Evolutionary conservation across 345 rosid species (phyloP), one percentile per base, ranked within the genome.

Genomic region (Euphorbia lathyris): DNA sequence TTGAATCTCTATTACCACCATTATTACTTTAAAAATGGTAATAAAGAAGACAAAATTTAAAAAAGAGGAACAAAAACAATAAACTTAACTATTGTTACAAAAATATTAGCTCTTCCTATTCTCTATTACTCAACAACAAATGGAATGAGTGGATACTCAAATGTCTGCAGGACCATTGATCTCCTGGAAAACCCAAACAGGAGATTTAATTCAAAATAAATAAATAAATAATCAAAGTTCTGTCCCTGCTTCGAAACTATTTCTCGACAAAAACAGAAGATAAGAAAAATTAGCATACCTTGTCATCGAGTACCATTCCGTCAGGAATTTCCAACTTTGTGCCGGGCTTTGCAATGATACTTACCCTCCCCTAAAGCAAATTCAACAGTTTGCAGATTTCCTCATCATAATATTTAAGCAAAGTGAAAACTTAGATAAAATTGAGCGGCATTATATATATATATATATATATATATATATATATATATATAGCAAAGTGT

Each of bases 271-370:
- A 51, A 51, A 7, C 22, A 6, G 8, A 1, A 19, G 7, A 19
- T 2, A 51, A 51, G 56, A 51, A 25, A 27, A 53, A 51, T 25
- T 32, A 45, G 42, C 22, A 64, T 70, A 84, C 92, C 85, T 77
- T 75, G 67, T 85, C 66, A 65, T 84, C 80, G 3, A 84, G 69
- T 55, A 79, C 74, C 0, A 29, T 65, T 29, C 85, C 79, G 2
- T 82, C 84, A 0, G 92, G 89, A 74, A 87, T 82, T 69, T 77
- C 84, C 65, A 85, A 30, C 70, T 48, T 74, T 38, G n/a, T 50
- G 19, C 88, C 89, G 17, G 88, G 85, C 58, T 69, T 58, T 9
- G 85, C 86, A 43, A 63, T 74, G 43, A 87, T 83, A 30, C 75
- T 72, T 55, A 85, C 86, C 19, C 51, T 79, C 59, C 89, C 89